Evolutionary conservation across 192 early-diverging fungal species (phyloP), one percentile per base, ranked within the genome.

Genomic region (Lunasporangiospora selenospora): DNA sequence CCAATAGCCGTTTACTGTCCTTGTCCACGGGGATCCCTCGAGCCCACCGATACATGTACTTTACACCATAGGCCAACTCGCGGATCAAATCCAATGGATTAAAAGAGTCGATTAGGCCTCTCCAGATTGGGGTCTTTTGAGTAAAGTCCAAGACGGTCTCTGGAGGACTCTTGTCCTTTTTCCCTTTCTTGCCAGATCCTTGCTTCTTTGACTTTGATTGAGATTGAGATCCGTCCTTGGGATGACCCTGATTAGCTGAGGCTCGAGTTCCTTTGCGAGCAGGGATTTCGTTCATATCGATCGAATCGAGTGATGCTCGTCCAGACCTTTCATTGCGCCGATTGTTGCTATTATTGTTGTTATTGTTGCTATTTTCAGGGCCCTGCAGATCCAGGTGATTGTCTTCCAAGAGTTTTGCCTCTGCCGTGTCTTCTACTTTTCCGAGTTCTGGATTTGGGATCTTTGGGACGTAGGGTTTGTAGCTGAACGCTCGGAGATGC

Each of bases 21-120:
- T 76, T 67, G 31, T 66, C 65, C 1, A 76, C 64, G 11, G 75
- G 75, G 30, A 67, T 63, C 0, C 75, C 75, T 26, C 64, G 46
- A 6, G 44, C 11, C 75, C 64, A 67, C n/a, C 59, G 51, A 29
- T 76, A 76, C 26, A 76, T 8, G 33, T 76, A 76, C 34, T 53
- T 44, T 44, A 67, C 27, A n/a, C 58, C 65, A 38, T 62, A 76
- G 5, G 21, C 47, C 0, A 76, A 43, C 10, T 76, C 75, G 2
- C 75, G 75, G 15, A 66, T 13, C 6, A 62, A 58, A 26, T 76
- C 75, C 40, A 76, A 39, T 0, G 75, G 75, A n/a, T 76, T 76
- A 27, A 76, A 67, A 24, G 75, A 67, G 46, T 76, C 75, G 31
- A 76, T 33, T 2, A 76, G 23, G 9, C 64, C 64, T 33, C 57